Base-by-base conservation (phyloP, 108 stramenopile genomes). In the Cyclotella choctawhatcheeana region DNA sequence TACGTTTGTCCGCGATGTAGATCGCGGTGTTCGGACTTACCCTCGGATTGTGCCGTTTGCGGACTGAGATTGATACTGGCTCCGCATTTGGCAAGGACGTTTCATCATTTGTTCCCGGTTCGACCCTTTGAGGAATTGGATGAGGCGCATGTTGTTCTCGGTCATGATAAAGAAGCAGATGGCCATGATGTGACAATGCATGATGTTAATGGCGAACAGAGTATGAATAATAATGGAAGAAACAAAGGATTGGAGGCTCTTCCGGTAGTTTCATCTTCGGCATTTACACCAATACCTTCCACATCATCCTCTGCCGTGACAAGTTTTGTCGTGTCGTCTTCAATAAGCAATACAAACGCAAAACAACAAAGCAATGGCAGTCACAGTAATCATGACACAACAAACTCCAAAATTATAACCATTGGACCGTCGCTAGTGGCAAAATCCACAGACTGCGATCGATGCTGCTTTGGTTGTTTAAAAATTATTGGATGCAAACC, bases 91-190 rank as follows among this genome's bases (percentile, higher is more conserved):
- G 93, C 95, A 32, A 67, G 95, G 62, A 86, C 88, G 8, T 95
- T 94, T 84, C 97, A 97, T 71, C 97, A 97, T 71, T 81, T 97
- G 59, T 97, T 97, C 62, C 97, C 97, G 10, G 93, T 96, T 40
- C 71, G 89, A 62, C 83, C 85, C 18, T 97, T 97, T 84, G 30
- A 51, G 53, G 93, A 95, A 62, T 59, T 91, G 52, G 59, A 64
- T 13, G 69, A 73, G 24, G 82, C 74, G 22, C 64, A 84, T 22
- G 78, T 61, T 8, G 45, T 74, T 5, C 50, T 48, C 35, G 27
- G 27, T 48, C 44, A 12, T 18, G 37, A 44, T 12, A 50, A 7
- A 56, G 74, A 16, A 20, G 34, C 22, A 34, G 12, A 55, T 16
- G 29, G 48, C n/a, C n/a, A n/a, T 22, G 53, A 35, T 25, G 30